Evolutionary conservation across 306 rosid species (phyloP).

Genomic region (Myrica gale): DNA sequence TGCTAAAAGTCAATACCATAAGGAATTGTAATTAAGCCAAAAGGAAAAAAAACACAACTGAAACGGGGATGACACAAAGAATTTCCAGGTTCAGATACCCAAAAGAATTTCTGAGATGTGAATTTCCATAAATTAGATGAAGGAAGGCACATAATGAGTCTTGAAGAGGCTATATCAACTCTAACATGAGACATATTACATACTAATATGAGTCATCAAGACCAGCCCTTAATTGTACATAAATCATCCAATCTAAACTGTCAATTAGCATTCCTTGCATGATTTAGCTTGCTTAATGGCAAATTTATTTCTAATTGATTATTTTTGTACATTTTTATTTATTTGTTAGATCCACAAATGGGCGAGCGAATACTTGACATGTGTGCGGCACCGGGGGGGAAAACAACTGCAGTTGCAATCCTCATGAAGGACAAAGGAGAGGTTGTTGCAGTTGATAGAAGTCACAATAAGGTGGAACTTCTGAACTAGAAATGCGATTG

Average conservation of each 20-base stretch:
- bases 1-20: too few relatives aligned
- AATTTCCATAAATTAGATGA: not conserved
- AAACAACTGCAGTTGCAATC: slow-evolving; percentile 91
- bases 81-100: not conserved
- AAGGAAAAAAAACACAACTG: too few relatives aligned
- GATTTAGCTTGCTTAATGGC: not conserved
- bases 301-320: not conserved
- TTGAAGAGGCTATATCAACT: not conserved
- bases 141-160: not conserved
- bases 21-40: too few relatives aligned
- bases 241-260: not conserved
- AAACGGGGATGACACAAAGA: too few relatives aligned
- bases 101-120: not conserved
- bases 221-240: not conserved
- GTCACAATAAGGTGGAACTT: slow-evolving; percentile 85
- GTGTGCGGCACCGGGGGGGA: slow-evolving; percentile 99
- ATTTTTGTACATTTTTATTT: slow-evolving; percentile 18
- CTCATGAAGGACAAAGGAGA: slow-evolving; percentile 94
- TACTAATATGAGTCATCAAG: not conserved
- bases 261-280: not conserved
- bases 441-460: slow-evolving; percentile 84
- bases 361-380: slow-evolving; percentile 87
- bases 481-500: slow-evolving; percentile 18
- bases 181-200: not conserved
- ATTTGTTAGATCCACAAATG: slow-evolving; percentile 71